Evolutionary conservation across 2,329 filamentous ascomycete species (phyloP).

Genomic region (Clonostachys chloroleuca): DNA sequence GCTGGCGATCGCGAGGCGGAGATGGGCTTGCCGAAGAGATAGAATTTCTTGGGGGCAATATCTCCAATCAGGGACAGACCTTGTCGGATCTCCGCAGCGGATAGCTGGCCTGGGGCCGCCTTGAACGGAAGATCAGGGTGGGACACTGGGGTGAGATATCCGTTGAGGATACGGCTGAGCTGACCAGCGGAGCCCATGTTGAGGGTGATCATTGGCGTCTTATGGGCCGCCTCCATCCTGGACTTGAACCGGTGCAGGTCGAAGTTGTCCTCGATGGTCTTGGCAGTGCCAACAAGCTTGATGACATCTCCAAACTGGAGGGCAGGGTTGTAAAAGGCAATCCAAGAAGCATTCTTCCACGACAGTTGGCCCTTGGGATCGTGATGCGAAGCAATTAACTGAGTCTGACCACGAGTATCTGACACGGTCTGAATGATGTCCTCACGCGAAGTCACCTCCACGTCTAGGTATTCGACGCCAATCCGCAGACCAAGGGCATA

Average conservation of each 20-base stretch:
- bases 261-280: conserved; percentile 78
- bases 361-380: conserved; percentile 75
- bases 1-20: conserved; percentile 78
- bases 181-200: conserved; percentile 92
- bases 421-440: conserved; percentile 67
- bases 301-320: conserved; percentile 88
- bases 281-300: conserved; percentile 85
- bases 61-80: conserved; percentile 76
- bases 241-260: conserved; percentile 76
- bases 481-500: conserved; percentile 77
- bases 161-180: conserved; percentile 84
- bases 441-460: conserved; percentile 84
- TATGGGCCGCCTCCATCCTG: conserved; percentile 67
- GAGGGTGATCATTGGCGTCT: conserved; percentile 84
- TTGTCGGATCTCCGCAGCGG: conserved; percentile 79
- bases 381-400: conserved; percentile 93
- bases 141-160: conserved; percentile 91
- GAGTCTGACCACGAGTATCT: conserved; percentile 64
- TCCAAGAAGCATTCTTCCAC: conserved; percentile 93
- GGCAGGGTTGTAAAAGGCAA: conserved; percentile 83
- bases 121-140: conserved; percentile 88
- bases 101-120: conserved; percentile 90
- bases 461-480: conserved; percentile 87
- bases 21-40: conserved; percentile 84
- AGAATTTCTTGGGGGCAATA: conserved; percentile 72